Evolutionary conservation across 768 basidiomycete genomes (phyloP).

Genomic region (Termitomyces sp.): DNA sequence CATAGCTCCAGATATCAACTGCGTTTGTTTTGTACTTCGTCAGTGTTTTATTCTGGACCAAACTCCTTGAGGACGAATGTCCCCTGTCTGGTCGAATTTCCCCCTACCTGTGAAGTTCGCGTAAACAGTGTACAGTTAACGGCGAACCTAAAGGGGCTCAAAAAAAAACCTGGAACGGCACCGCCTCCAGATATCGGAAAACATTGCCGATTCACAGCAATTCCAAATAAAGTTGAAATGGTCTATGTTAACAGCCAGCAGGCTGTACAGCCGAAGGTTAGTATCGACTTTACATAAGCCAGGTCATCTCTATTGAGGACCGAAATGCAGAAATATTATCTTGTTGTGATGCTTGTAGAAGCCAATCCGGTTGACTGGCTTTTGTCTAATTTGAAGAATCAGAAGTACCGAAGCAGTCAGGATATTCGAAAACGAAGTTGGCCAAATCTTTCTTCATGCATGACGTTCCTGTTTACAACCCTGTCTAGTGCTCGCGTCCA

Average conservation of each 20-base stretch:
- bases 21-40: conserved; percentile 86
- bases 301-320: conserved; percentile 1
- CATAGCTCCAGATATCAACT: conserved; percentile 70
- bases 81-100: conserved; percentile 84
- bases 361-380: conserved; percentile 64
- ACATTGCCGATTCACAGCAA: conserved; percentile 32
- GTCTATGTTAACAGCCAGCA: conserved; percentile 88
- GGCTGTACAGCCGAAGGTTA: conserved; percentile 67
- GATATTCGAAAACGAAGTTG: conserved; percentile 68
- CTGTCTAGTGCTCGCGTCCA: conserved; percentile 50
- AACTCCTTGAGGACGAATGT: conserved; percentile 49
- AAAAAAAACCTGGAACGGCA: conserved; percentile 92
- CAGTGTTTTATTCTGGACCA: conserved; percentile 55
- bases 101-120: conserved; percentile 86
- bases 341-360: conserved; percentile 83
- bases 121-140: conserved; percentile 66
- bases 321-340: conserved; percentile 71
- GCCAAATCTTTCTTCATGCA: conserved; percentile 14
- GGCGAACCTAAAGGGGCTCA: conserved; percentile 84
- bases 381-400: conserved; percentile 62
- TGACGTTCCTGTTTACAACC: not conserved
- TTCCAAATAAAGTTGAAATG: conserved; percentile 74
- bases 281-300: conserved; percentile 10
- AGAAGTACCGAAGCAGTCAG: conserved; percentile 57
- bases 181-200: conserved; percentile 74